Evolutionary conservation across 2,329 filamentous ascomycete genomes (phyloP).

Genomic region (Cryphonectria parasitica): DNA sequence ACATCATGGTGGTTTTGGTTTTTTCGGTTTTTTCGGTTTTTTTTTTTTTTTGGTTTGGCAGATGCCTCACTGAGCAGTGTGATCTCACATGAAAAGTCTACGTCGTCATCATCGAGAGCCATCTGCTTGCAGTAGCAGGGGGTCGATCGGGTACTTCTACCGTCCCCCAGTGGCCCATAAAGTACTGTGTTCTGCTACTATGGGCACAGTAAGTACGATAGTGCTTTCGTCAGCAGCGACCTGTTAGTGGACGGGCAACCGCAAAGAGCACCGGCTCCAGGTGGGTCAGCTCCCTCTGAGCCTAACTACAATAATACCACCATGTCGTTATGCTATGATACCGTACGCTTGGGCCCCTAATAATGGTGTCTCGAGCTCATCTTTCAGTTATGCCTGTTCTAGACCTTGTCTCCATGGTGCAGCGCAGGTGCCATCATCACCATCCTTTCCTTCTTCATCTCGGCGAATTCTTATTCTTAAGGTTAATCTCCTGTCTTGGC

Average conservation of each 20-base stretch:
- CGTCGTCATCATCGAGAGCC: conserved; percentile 14
- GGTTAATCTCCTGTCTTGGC: background rate
- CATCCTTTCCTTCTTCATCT: background rate
- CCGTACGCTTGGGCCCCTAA: too few relatives aligned
- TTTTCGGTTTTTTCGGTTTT: too few relatives aligned
- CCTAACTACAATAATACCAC: too few relatives aligned
- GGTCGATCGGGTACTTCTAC: background rate
- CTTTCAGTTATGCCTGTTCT: too few relatives aligned
- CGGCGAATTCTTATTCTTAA: background rate
- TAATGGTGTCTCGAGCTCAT: too few relatives aligned
- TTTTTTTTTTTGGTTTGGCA: too few relatives aligned
- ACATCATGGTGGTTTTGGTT: background rate
- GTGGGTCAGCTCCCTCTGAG: background rate
- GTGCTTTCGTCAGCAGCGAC: background rate
- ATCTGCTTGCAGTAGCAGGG: background rate
- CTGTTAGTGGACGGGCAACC: background rate
- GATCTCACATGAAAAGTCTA: conserved; percentile 3
- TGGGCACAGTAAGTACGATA: background rate
- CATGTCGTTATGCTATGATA: too few relatives aligned
- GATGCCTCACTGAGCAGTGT: background rate
- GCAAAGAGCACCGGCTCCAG: background rate
- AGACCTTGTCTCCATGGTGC: too few relatives aligned
- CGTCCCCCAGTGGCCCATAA: background rate
- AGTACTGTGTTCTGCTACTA: background rate
- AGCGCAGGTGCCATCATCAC: too few relatives aligned